Conservation (phyloP, 1,284 basidiomycete species). For the Irpex lacteus region DNA sequence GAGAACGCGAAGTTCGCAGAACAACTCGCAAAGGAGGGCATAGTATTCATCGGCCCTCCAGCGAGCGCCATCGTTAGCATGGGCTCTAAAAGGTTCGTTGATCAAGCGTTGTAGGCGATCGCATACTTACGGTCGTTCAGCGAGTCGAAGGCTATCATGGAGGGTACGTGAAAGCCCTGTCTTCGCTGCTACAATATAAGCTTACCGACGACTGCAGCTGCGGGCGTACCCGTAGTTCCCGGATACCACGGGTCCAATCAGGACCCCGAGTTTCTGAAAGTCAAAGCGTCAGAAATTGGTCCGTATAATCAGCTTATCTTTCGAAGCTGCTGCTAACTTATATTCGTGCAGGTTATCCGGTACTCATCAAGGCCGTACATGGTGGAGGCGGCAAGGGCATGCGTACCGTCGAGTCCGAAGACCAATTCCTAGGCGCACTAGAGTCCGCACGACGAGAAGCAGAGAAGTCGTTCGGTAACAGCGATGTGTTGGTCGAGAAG, state of each 20-base stretch:
- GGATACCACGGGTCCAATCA: constrained; percentile 85
- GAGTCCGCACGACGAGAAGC: constrained; percentile 87
- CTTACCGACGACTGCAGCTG: constrained; percentile 41
- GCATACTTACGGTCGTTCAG: constrained; percentile 32
- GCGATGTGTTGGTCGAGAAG: constrained; percentile 83
- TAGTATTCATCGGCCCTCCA: constrained; percentile 95
- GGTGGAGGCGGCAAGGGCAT: constrained; percentile 98
- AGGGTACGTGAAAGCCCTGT: not conserved
- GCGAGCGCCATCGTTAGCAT: constrained; percentile 91
- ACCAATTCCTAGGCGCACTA: constrained; percentile 76
- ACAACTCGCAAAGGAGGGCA: constrained; percentile 82
- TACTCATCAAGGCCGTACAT: constrained; percentile 93
- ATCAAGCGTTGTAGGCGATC: not conserved
- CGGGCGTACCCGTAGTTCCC: constrained; percentile 91
- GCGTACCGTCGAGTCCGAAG: constrained; percentile 74
- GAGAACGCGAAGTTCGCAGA: constrained; percentile 92
- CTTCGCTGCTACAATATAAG: not conserved
- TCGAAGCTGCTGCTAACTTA: not conserved
- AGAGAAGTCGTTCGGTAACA: constrained; percentile 83
- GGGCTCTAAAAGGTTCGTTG: constrained; percentile 81
- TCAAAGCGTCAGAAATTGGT: constrained; percentile 76
- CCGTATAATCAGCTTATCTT: constrained; percentile 11
- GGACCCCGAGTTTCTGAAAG: constrained; percentile 58
- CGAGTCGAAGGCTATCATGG: constrained; percentile 90
- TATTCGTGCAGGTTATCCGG: constrained; percentile 72